A percentile compares a stretch with the other conserved stretches of the same genome.
Evolutionary conservation across 345 rosid genomes (phyloP).

Genomic region (Linum trigynum): DNA sequence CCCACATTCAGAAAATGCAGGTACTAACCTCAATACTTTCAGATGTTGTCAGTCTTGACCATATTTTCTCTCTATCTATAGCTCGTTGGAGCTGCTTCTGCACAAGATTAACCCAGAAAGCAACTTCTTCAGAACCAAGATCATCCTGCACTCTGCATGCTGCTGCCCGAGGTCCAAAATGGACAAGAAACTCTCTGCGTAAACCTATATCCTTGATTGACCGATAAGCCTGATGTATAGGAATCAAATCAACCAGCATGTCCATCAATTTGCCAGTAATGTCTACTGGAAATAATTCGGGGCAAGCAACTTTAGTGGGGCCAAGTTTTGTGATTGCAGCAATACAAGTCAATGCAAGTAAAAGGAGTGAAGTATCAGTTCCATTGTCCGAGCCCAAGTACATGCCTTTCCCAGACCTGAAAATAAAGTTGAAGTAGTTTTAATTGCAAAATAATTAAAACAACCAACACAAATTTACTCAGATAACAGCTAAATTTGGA

Average conservation of each 20-base stretch:
- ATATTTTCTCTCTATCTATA: slow-evolving; percentile 89
- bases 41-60: slow-evolving; percentile 87
- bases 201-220: slow-evolving; percentile 67
- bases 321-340: slow-evolving; percentile 90
- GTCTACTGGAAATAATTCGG: slow-evolving; percentile 60
- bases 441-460: slow-evolving; percentile 11
- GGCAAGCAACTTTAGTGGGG: slow-evolving; percentile 65
- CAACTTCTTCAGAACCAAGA: slow-evolving; percentile 59
- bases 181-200: slow-evolving; percentile 78
- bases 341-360: slow-evolving; percentile 66
- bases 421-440: slow-evolving; percentile 18
- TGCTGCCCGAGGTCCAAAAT: slow-evolving; percentile 88
- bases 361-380: slow-evolving; percentile 48
- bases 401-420: slow-evolving; percentile 45
- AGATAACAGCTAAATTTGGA: slow-evolving; percentile 10
- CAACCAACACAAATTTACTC: slow-evolving; percentile 6
- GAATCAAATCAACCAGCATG: slow-evolving; percentile 64
- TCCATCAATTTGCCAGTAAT: slow-evolving; percentile 80
- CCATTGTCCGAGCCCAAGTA: slow-evolving; percentile 39
- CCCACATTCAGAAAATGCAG: neutral
- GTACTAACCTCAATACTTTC: slow-evolving; percentile 84
- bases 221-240: slow-evolving; percentile 55
- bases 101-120: slow-evolving; percentile 90
- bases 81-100: slow-evolving; percentile 81
- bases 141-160: slow-evolving; percentile 62